Evolutionary conservation across 2,329 filamentous ascomycete species (phyloP), one percentile per base, ranked within the genome.

Genomic region (Fusarium sublunatum): DNA sequence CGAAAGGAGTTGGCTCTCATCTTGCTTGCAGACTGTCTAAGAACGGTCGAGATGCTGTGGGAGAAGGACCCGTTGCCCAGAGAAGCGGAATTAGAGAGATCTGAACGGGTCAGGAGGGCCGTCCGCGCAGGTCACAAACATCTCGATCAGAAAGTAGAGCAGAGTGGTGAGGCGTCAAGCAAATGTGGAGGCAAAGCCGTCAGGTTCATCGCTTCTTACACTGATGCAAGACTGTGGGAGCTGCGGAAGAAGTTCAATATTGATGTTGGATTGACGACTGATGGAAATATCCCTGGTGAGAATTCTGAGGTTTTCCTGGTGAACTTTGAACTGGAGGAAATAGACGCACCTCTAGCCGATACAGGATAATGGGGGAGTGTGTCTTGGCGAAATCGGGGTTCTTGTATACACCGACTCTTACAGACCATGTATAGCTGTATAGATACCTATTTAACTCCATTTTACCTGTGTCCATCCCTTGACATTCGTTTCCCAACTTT

Each of bases 391-490:
- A 19, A 19, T 19, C 19, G 3, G 19, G 19, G 19, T 19, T 19
- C 19, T 19, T 3, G 19, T 19, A 19, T 19, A 19, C 19, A 19
- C 19, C 19, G 19, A 19, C 19, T 19, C 19, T 19, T 19, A 19
- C 19, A 19, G 19, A 19, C 19, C 19, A 19, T 19, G 19, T 19
- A 19, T 19, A 19, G 19, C 19, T 19, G 19, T 19, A 19, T 19
- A 19, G 2, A 19, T 19, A 19, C 19, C 19, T 10, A 13, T 49
- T 53, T 69, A 76, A 32, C 59, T 67, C 75, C 75, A 77, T 38
- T 69, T 72, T 3, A 77, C 74, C 35, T 70, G 64, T 29, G 65
- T 65, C 76, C 76, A 78, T 4, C 73, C 75, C 46, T 69, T 71
- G 1, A 76, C 42, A 15, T 76, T 77, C 25, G 53, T 60, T 48